A percentile compares a stretch with the other conserved stretches of the same genome.
Evolutionary conservation across 2,329 filamentous ascomycete species (phyloP).

Genomic region (Aspergillus fructus): DNA sequence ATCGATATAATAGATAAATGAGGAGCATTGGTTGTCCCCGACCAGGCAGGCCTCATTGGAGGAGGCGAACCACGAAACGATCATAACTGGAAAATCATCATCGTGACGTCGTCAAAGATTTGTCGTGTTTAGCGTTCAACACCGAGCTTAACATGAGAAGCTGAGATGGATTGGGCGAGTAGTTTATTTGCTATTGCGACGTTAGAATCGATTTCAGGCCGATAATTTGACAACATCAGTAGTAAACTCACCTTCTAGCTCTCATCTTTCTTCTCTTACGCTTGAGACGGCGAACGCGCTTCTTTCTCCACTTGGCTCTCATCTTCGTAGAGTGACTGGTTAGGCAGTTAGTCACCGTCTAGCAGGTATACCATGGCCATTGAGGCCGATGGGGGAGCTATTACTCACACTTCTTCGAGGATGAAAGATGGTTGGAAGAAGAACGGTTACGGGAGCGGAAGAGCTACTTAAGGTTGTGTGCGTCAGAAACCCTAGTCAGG

Average conservation of each 20-base stretch:
- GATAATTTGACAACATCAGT: background rate
- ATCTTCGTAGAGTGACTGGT: constrained; percentile 51
- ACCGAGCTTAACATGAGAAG: constrained; percentile 35
- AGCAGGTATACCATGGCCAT: constrained; percentile 5
- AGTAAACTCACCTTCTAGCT: constrained; percentile 78
- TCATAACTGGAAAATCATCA: constrained; percentile 30
- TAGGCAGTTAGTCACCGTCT: constrained; percentile 19
- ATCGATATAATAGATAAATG: constrained; percentile 14
- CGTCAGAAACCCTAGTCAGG: constrained; percentile 22
- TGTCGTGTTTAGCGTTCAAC: constrained; percentile 43
- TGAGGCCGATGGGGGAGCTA: background rate
- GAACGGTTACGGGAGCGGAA: constrained; percentile 33
- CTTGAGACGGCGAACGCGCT: constrained; percentile 98
- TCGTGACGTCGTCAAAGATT: constrained; percentile 29
- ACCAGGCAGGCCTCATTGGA: constrained; percentile 24
- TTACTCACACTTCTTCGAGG: constrained; percentile 44
- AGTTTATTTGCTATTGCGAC: constrained; percentile 65
- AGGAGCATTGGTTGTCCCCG: constrained; percentile 14
- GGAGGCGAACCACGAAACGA: constrained; percentile 28
- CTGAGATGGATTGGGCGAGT: constrained; percentile 58
- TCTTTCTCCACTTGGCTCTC: constrained; percentile 99
- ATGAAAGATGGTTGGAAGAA: constrained; percentile 47
- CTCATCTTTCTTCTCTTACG: constrained; percentile 99
- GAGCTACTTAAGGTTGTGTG: constrained; percentile 37
- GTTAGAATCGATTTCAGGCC: constrained; percentile 7